Evolutionary conservation across 164 flowering plant genomes (phyloP).

Genomic region (Kalanchoe fedtschenkoi): DNA sequence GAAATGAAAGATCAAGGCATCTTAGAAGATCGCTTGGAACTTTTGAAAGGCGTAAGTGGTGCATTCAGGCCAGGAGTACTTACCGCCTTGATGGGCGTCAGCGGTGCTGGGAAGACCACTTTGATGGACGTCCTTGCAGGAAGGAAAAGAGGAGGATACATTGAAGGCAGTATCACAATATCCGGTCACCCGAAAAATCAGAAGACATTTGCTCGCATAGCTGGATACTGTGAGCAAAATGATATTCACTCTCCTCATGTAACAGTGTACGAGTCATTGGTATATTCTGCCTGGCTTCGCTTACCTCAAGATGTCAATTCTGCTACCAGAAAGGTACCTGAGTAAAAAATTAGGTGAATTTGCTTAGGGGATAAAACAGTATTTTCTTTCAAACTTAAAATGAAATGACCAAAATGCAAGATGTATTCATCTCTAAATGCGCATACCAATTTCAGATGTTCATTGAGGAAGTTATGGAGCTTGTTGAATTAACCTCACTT

Average conservation of each 20-base stretch:
- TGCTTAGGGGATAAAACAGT: background rate
- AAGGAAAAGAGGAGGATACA: slow-evolving; percentile 39
- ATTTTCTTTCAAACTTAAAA: background rate
- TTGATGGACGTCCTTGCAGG: slow-evolving; percentile 43
- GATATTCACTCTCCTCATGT: slow-evolving; percentile 46
- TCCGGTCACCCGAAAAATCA: slow-evolving; percentile 45
- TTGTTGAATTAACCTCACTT: slow-evolving; percentile 42
- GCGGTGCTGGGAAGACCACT: slow-evolving; percentile 47
- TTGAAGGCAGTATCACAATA: slow-evolving; percentile 27
- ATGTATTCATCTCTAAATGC: background rate
- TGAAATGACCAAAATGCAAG: background rate
- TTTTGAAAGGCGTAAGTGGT: slow-evolving; percentile 38
- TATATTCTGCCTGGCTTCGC: slow-evolving; percentile 59
- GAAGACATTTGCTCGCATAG: slow-evolving; percentile 36
- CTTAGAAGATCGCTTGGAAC: slow-evolving; percentile 23
- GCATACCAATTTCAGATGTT: slow-evolving; percentile 32
- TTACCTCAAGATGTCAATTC: slow-evolving; percentile 34
- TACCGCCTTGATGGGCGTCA: slow-evolving; percentile 46
- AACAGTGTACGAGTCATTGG: slow-evolving; percentile 38
- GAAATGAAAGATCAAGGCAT: slow-evolving; percentile 38
- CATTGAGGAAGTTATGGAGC: slow-evolving; percentile 59
- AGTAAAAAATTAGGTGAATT: too few relatives aligned
- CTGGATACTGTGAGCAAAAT: slow-evolving; percentile 47
- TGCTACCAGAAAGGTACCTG: slow-evolving; percentile 38
- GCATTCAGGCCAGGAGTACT: slow-evolving; percentile 45